Evolutionary conservation across 2,329 filamentous ascomycete species (phyloP), one percentile per base, ranked within the genome.

Genomic region (Fusarium dimerum): DNA sequence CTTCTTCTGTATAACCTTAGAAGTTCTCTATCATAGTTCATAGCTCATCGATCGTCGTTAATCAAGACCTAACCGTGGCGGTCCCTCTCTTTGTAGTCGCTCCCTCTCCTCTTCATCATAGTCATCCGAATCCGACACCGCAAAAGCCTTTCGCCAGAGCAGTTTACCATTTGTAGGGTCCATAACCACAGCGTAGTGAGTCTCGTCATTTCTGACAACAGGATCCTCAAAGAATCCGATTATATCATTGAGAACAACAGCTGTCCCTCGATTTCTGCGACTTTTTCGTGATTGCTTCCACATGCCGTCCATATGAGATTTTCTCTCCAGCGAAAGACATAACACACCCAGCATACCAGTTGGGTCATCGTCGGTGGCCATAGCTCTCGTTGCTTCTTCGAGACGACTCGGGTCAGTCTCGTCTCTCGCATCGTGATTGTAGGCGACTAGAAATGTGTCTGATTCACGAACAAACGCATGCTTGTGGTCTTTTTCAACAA

Each of bases 111-210:
- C 32, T 9, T 36, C 32, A 36, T 36, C 32, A 36, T 36, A 12
- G 9, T 36, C 13, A 36, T 36, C 32, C 13, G 10, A 15, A 36
- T 36, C 32, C 32, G 32, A 26, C 20, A 26, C 32, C 11, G 32
- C 32, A 36, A 36, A 36, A 10, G 32, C 32, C 2, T 16, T 54
- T n/a, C 56, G 38, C 56, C 56, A 60, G 1, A 43, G 1, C 1
- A 76, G 67, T 38, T 72, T 71, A 11, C 77, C 77, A 0, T 70
- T 73, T 51, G 73, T 71, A 0, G 78, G 77, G 42, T 81, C 78
- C 60, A 76, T 78, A 11, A 78, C 73, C 6, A 66, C 63, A 1
- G 66, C 67, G 10, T 69, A 71, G 49, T 71, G 69, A 6, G 69
- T 70, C 48, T 65, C 61, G 1, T 60, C 61, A 40, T 69, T 67